Evolutionary conservation across 2,329 filamentous ascomycete species (phyloP).

Genomic region (Venturia aucupariae): DNA sequence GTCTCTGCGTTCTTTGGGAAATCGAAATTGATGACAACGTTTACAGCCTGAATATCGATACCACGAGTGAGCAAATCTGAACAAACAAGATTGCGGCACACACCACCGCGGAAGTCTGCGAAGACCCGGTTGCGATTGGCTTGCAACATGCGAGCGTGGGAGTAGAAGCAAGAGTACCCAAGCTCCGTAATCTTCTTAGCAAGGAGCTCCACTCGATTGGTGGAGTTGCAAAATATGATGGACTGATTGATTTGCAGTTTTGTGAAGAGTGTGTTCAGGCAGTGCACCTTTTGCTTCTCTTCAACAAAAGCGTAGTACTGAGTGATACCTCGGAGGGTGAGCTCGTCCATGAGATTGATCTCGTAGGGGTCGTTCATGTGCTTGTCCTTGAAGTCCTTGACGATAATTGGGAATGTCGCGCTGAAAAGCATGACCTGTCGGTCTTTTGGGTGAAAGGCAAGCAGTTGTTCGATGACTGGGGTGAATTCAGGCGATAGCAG

Average conservation of each 20-base stretch:
- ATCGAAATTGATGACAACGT: conserved; percentile 99
- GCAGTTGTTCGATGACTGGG: conserved; percentile 89
- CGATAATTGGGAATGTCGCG: conserved; percentile 92
- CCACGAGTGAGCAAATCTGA: conserved; percentile 95
- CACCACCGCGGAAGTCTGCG: conserved; percentile 97
- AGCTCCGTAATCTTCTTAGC: conserved; percentile 99
- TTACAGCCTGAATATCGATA: conserved; percentile 99
- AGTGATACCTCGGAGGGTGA: conserved; percentile 94
- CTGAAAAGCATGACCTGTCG: conserved; percentile 99
- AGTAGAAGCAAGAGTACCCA: conserved; percentile 99
- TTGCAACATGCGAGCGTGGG: conserved; percentile 95
- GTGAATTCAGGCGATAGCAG: conserved; percentile 95
- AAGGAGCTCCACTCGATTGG: conserved; percentile 91
- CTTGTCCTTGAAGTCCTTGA: conserved; percentile 96
- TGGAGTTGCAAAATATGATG: conserved; percentile 99
- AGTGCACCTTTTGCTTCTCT: conserved; percentile 99
- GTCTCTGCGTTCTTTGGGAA: conserved; percentile 99
- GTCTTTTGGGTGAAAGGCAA: conserved; percentile 93
- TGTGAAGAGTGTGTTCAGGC: conserved; percentile 95
- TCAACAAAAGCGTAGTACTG: conserved; percentile 99
- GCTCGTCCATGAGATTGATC: conserved; percentile 99
- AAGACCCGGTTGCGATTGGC: conserved; percentile 96
- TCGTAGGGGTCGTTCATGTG: conserved; percentile 96
- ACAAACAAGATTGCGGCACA: conserved; percentile 95
- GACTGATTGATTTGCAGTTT: conserved; percentile 99